Conservation (phyloP, 345 rosid species). For the Syzygium jambos region DNA sequence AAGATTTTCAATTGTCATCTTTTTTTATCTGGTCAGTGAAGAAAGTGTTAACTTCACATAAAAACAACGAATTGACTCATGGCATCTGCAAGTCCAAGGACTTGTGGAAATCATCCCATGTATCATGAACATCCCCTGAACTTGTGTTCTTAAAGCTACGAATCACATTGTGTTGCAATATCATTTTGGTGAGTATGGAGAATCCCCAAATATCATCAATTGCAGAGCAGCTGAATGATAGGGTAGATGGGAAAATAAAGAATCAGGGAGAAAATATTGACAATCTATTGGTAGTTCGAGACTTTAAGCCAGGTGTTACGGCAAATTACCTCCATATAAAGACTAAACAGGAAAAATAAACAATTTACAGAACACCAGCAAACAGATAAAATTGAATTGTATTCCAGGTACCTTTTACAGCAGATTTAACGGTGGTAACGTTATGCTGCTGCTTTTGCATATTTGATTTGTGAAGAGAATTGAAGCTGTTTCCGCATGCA, state of each 20-base stretch:
- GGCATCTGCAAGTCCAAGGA: background rate
- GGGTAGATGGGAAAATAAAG: background rate
- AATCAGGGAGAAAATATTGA: background rate
- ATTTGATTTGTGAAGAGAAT: constrained; percentile 1
- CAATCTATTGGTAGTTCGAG: background rate
- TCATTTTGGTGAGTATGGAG: background rate
- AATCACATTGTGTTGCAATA: background rate
- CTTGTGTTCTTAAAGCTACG: background rate
- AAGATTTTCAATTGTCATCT: background rate
- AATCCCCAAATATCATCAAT: background rate
- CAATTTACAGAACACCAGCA: background rate
- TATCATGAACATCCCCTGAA: background rate
- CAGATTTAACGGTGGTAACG: background rate
- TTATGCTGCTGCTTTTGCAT: background rate
- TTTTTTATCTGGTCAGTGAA: background rate
- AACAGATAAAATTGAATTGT: background rate
- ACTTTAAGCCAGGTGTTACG: background rate
- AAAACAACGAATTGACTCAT: background rate
- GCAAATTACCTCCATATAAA: background rate
- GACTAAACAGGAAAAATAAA: background rate
- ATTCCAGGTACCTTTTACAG: background rate
- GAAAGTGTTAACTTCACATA: background rate
- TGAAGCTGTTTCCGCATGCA: background rate
- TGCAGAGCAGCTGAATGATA: background rate
- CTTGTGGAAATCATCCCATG: background rate